These are phyloP conservation scores for Fusarium aywerte DNA, from an alignment of 2,329 filamentous ascomycete species.

Conservation along the genomic window DNA sequence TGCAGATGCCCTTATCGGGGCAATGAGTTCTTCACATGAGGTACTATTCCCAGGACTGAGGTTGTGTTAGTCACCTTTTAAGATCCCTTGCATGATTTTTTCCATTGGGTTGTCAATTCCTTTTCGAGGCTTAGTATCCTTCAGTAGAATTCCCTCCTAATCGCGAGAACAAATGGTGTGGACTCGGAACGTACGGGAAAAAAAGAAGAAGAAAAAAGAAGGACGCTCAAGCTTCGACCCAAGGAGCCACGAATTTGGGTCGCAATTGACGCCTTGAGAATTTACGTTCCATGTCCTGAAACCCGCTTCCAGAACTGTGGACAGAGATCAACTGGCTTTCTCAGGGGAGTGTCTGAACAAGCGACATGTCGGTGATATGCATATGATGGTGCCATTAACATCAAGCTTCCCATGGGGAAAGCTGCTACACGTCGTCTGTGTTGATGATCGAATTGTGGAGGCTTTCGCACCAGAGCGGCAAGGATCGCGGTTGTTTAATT, in stretches of 20 bases:
- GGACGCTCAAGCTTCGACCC: conserved; percentile 18
- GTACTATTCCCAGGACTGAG: conserved; percentile 4
- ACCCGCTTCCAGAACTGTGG: conserved; percentile 37
- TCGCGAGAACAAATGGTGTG: conserved; percentile 22
- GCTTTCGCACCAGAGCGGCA: conserved; percentile 28
- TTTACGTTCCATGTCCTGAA: conserved; percentile 37
- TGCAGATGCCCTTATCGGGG: conserved; percentile 14
- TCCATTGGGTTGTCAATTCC: conserved; percentile 5
- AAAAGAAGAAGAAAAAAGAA: too few relatives aligned
- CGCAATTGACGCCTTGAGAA: conserved; percentile 34
- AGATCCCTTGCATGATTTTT: conserved; percentile 16
- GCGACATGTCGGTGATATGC: neutral
- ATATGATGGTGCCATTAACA: conserved; percentile 37
- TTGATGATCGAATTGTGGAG: conserved; percentile 37
- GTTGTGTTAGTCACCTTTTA: conserved; percentile 19
- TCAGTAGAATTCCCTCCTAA: conserved; percentile 16
- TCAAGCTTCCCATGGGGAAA: conserved; percentile 12
- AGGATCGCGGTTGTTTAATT: conserved; percentile 24
- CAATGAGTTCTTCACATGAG: conserved; percentile 14
- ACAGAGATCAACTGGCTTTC: conserved; percentile 20
- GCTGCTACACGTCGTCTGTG: conserved; percentile 4
- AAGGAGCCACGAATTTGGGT: conserved; percentile 39
- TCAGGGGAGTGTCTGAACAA: conserved; percentile 19
- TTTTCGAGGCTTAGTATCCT: conserved; percentile 24
- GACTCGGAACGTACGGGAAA: conserved; percentile 24